A percentile compares a stretch with the other conserved stretches of the same genome.
phyloP scores from a whole-genome alignment of 2,329 filamentous ascomycete species.

The Ampelomyces quisqualis region DNA sequence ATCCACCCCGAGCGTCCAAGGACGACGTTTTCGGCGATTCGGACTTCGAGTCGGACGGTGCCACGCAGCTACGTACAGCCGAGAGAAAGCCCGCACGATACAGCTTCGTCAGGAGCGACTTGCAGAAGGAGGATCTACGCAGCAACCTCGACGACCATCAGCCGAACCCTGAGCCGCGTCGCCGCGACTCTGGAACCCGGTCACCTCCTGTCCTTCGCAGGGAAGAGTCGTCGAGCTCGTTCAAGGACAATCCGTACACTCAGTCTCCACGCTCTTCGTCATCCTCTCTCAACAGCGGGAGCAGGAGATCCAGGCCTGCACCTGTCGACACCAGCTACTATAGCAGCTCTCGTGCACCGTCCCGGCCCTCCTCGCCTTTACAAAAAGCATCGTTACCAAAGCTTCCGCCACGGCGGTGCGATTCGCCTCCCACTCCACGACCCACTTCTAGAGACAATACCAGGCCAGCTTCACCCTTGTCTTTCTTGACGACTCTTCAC shows the following conservation, averaged over 20 bases:
- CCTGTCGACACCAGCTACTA: constrained; percentile 21
- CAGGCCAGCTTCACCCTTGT: constrained; percentile 29
- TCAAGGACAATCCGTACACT: constrained; percentile 26
- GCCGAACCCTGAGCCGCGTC: constrained; percentile 17
- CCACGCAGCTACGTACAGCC: constrained; percentile 27
- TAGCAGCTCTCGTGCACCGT: constrained; percentile 19
- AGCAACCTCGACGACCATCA: constrained; percentile 26
- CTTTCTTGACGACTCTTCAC: constrained; percentile 21
- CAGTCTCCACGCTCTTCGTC: constrained; percentile 38
- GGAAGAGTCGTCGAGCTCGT: constrained; percentile 26
- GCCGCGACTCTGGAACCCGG: constrained; percentile 18
- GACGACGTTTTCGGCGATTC: constrained; percentile 35
- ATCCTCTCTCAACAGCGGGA: constrained; percentile 29
- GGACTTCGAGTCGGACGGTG: constrained; percentile 33
- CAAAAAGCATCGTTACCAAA: constrained; percentile 29
- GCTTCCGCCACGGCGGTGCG: constrained; percentile 24
- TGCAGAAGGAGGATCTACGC: constrained; percentile 38
- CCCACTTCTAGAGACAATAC: constrained; percentile 31
- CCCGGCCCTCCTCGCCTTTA: constrained; percentile 33
- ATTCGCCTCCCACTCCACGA: constrained; percentile 28
- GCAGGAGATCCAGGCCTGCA: constrained; percentile 17
- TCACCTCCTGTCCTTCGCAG: constrained; percentile 15
- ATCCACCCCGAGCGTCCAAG: constrained; percentile 17
- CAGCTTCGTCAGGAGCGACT: constrained; percentile 43
- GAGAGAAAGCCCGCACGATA: constrained; percentile 41